These are phyloP conservation scores for Peziza echinospora DNA, from an alignment of 495 filamentous ascomycete genomes.

Conservation along the genomic window DNA sequence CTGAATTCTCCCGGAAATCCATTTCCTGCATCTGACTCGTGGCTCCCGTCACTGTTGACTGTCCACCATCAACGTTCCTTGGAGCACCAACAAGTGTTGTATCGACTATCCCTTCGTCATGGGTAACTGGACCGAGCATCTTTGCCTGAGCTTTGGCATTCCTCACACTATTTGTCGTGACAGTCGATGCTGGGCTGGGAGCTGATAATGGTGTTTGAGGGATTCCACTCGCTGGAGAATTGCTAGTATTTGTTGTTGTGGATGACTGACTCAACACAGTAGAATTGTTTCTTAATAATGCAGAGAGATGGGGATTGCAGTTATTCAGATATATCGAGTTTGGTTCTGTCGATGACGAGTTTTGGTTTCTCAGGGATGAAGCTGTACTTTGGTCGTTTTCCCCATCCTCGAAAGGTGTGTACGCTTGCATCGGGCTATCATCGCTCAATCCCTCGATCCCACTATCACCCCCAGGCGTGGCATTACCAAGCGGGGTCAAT, in stretches of 20 bases:
- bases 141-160: constrained; percentile 23
- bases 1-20: no score
- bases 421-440: neutral
- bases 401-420: no score
- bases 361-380: neutral
- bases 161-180: constrained; percentile 11
- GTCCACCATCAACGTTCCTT: no score
- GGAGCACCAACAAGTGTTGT: no score
- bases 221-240: neutral
- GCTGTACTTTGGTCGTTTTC: no score
- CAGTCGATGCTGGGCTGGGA: constrained; percentile 4
- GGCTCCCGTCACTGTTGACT: no score
- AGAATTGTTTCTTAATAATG: neutral
- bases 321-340: neutral
- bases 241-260: no score
- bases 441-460: neutral
- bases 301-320: no score
- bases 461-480: neutral
- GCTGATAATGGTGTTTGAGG: neutral
- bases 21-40: no score
- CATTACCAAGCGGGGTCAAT: neutral
- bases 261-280: neutral
- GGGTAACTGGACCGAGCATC: constrained; percentile 35
- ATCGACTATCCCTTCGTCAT: constrained; percentile 31
- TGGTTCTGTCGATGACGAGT: neutral